Percentiles rank a stretch among this genome's conserved stretches.
These are phyloP conservation scores for Debaryomyces singareniensis DNA, from an alignment of 1,139 yeast species.

Conservation along the genomic window DNA sequence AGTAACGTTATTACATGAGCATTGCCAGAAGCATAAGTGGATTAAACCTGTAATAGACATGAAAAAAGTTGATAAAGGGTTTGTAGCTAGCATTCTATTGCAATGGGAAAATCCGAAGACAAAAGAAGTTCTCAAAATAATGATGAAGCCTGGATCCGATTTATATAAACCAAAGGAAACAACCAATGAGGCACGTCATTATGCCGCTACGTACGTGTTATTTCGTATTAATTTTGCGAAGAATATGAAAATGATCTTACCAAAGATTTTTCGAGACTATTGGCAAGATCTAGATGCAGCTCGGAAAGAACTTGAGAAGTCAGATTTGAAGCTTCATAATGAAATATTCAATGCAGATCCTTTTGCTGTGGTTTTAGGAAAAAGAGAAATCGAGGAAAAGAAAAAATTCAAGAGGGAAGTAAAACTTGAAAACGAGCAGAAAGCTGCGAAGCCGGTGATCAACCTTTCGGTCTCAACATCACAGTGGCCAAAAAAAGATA, in stretches of 20 bases:
- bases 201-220: constrained; percentile 82
- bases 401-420: constrained; percentile 40
- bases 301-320: constrained; percentile 39
- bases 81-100: constrained; percentile 53
- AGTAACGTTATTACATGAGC: constrained; percentile 77
- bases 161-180: constrained; percentile 63
- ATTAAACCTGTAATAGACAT: constrained; percentile 74
- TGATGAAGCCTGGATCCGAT: constrained; percentile 54
- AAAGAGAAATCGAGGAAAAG: constrained; percentile 36
- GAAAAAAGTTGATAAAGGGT: constrained; percentile 48
- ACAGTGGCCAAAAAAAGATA: constrained; percentile 5
- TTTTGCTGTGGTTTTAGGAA: constrained; percentile 54
- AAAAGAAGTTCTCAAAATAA: constrained; percentile 53
- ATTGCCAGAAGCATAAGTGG: constrained; percentile 88
- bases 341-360: constrained; percentile 63
- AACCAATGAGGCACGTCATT: constrained; percentile 82
- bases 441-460: constrained; percentile 37
- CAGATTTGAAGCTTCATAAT: constrained; percentile 44
- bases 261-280: constrained; percentile 69
- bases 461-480: constrained; percentile 17
- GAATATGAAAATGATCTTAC: constrained; percentile 81
- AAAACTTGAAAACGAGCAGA: constrained; percentile 27
- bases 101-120: constrained; percentile 80
- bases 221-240: constrained; percentile 76
- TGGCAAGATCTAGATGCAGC: constrained; percentile 70